Conservation (phyloP, 2,329 filamentous ascomycete species). For the Geosmithia flava region DNA sequence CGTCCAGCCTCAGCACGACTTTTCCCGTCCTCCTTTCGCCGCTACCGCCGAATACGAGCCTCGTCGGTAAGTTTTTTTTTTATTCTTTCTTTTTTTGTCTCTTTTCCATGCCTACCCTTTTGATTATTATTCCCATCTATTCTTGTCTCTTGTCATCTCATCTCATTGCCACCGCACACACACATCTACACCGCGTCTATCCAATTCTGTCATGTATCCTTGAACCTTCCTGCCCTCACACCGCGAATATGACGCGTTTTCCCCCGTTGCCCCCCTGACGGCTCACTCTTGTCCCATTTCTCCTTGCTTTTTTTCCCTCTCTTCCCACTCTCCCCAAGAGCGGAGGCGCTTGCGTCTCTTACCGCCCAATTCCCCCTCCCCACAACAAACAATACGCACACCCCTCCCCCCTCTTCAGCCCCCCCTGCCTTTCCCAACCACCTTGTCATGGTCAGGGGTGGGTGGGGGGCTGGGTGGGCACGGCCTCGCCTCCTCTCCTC, state of each 20-base stretch:
- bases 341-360: neutral
- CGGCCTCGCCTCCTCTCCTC: neutral
- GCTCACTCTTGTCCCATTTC: neutral
- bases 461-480: neutral
- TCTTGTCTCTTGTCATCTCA: neutral
- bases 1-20: slow-evolving; percentile 34
- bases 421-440: slow-evolving; percentile 3
- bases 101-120: neutral
- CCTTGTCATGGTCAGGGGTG: slow-evolving; percentile 7
- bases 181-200: too few relatives aligned
- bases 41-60: slow-evolving; percentile 1
- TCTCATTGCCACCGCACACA: neutral
- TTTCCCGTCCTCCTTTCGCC: slow-evolving; percentile 25
- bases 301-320: neutral
- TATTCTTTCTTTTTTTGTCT: neutral
- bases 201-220: neutral
- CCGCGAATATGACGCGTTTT: neutral
- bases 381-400: neutral
- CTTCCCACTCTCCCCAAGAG: neutral
- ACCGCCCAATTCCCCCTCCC: neutral
- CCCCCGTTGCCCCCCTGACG: neutral
- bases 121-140: neutral
- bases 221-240: neutral
- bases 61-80: slow-evolving; percentile 2
- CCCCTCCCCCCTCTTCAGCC: neutral